Evolutionary conservation across 2,329 filamentous ascomycete genomes (phyloP).

Genomic region (Cordyceps cicadae): DNA sequence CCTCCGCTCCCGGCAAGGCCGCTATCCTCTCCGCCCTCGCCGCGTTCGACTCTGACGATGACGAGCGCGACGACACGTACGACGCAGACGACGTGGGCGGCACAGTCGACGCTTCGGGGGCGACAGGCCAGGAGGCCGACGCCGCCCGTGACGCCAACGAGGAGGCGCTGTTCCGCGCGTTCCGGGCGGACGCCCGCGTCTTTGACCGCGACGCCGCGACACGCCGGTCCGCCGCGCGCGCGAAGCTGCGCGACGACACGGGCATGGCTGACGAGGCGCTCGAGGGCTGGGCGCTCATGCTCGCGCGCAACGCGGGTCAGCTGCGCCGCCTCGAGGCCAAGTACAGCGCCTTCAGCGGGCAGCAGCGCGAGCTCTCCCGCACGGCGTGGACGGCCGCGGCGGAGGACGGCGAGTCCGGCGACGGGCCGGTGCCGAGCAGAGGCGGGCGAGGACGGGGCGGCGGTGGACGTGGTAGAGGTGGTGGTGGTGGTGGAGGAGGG

Average conservation of each 20-base stretch:
- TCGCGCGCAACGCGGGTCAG: conserved; percentile 62
- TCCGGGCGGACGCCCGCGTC: conserved; percentile 51
- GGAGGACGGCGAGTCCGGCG: conserved; percentile 39
- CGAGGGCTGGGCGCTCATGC: conserved; percentile 89
- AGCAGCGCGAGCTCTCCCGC: conserved; percentile 55
- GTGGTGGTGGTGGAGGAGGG: conserved; percentile 39
- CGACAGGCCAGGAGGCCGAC: conserved; percentile 34
- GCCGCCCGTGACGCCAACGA: conserved; percentile 50
- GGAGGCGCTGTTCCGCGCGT: conserved; percentile 64
- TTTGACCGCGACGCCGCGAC: conserved; percentile 68
- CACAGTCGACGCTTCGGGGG: conserved; percentile 63
- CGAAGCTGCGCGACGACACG: conserved; percentile 62
- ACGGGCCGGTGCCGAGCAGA: conserved; percentile 29
- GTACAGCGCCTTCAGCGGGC: conserved; percentile 53
- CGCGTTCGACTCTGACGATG: conserved; percentile 85
- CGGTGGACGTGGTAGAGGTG: conserved; percentile 37
- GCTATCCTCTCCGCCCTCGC: conserved; percentile 83
- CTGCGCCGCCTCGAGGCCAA: conserved; percentile 62
- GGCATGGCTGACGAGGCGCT: conserved; percentile 90
- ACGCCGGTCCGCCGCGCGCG: conserved; percentile 54
- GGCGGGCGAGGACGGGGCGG: conserved; percentile 40
- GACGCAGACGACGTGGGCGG: conserved; percentile 88
- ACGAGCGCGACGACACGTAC: conserved; percentile 95
- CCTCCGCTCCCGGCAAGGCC: conserved; percentile 64
- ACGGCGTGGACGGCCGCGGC: conserved; percentile 60